Evolutionary conservation across 768 basidiomycete species (phyloP), one percentile per base, ranked within the genome.

Genomic region (Phylloporus sp.): DNA sequence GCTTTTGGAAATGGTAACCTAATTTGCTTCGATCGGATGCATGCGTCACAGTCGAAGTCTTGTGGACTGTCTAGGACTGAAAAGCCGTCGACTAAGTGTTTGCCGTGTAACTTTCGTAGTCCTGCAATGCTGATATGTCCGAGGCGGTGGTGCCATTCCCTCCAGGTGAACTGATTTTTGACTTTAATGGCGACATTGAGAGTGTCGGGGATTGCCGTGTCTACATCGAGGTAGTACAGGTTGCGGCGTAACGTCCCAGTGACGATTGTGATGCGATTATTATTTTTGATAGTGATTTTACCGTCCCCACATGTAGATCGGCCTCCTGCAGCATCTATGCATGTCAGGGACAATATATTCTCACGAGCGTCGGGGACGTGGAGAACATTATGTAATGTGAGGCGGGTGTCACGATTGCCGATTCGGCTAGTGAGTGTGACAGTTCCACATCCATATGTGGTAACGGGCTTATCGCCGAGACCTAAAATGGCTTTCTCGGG

Each of bases 271-370:
- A 13, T 28, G 5, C 3, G 27, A 11, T n/a, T n/a, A n/a, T n/a
- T n/a, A 26, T 42, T 6, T 5, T 35, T 18, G 3, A 39, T 23
- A 3, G 8, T 9, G 6, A 34, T 26, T 24, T 13, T 27, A 1
- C 33, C 42, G 3, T 21, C 2, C 7, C 2, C 3, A 13, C 33
- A 43, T 0, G 11, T 18, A 2, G 33, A 6, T 6, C 15, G 1
- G 8, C 41, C 33, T 1, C 46, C 31, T 1, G 28, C 18, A 3
- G 2, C 3, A 17, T 48, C 42, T 0, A 48, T 14, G 2, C 26
- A 9, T 1, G 17, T 29, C 0, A 52, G 22, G 2, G 50, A 52
- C 1, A 48, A 2, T n/a, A 52, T 13, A n/a, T 52, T 52, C 15
- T 48, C 23, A 5, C 9, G 14, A 3, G 50, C 37, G 6, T 31